A percentile compares a stretch with the other conserved stretches of the same genome.
phyloP scores from a whole-genome alignment of 345 rosid genomes.

The Populus pruinosa region DNA sequence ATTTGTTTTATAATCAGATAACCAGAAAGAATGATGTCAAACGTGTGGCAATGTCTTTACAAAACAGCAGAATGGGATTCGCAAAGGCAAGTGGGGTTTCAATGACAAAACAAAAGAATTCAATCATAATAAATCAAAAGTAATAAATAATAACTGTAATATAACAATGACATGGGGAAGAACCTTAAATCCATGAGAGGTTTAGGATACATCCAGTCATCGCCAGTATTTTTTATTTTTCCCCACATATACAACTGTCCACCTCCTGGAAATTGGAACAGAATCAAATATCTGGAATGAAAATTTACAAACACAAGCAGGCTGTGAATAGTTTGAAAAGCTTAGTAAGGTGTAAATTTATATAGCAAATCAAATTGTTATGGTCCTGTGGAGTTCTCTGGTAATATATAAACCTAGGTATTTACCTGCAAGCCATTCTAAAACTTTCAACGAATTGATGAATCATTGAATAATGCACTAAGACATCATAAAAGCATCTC shows the following conservation, averaged over 20 bases:
- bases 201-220: slow-evolving; percentile 99
- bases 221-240: slow-evolving; percentile 82
- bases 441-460: background rate
- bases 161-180: slow-evolving; percentile 12
- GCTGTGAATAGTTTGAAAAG: background rate
- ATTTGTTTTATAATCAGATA: background rate
- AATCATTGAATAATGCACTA: background rate
- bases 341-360: background rate
- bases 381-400: background rate
- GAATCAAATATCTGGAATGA: background rate
- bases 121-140: background rate
- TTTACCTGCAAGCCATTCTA: background rate
- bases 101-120: background rate
- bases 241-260: slow-evolving; percentile 99
- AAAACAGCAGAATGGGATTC: background rate
- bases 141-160: background rate
- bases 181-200: slow-evolving; percentile 98
- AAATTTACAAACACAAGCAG: background rate
- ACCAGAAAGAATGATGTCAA: background rate
- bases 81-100: background rate
- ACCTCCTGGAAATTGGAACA: slow-evolving; percentile 55
- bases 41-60: background rate
- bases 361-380: background rate
- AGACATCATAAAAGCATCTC: background rate
- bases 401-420: background rate